Base-by-base conservation (phyloP, 2,329 filamentous ascomycete species). In the Stagonosporopsis vannaccii region DNA sequence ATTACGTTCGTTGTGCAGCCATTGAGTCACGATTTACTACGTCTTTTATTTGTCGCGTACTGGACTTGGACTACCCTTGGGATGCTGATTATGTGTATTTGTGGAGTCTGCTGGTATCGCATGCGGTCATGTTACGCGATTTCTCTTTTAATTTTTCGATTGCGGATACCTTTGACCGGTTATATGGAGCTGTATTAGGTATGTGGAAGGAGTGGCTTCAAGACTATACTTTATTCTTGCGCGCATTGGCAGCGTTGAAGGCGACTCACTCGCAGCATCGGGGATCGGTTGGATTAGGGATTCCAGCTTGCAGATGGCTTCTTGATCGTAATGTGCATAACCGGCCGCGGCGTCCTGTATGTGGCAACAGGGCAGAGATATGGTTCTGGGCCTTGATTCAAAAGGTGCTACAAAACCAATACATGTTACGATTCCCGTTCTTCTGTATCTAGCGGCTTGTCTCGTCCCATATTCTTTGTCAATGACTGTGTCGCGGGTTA, bases 131-230 rank as follows among this genome's bases (percentile, higher is more conserved):
- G 46, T 61, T 56, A n/a, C 35, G 51, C 56, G 36, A 37, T 9
- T 37, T 52, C 32, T 59, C 45, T 22, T 55, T 49, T 40, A 44
- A 42, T 39, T 44, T 41, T 48, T 39, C 52, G 57, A 60, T 40
- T 56, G 70, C 67, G 69, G 62, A 75, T 75, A 75, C 71, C 70
- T 75, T 56, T 69, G 62, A 53, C 66, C 56, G 47, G 61, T 58
- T 59, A 45, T 58, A 59, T 58, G 51, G 39, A 51, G 58, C 57
- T 67, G 59, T 66, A 69, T 66, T 54, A 60, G 62, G 65, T 68
- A 68, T 60, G 39, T 33, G 49, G 44, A 40, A 40, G 19, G 44
- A 26, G 48, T 52, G 47, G 48, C 48, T 52, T 48, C 44, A 39
- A 43, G 48, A 32, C 36, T 54, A 53, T 55, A 58, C 40, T 51